Base-by-base conservation (phyloP, 768 basidiomycete species). In the Suillus spraguei region DNA sequence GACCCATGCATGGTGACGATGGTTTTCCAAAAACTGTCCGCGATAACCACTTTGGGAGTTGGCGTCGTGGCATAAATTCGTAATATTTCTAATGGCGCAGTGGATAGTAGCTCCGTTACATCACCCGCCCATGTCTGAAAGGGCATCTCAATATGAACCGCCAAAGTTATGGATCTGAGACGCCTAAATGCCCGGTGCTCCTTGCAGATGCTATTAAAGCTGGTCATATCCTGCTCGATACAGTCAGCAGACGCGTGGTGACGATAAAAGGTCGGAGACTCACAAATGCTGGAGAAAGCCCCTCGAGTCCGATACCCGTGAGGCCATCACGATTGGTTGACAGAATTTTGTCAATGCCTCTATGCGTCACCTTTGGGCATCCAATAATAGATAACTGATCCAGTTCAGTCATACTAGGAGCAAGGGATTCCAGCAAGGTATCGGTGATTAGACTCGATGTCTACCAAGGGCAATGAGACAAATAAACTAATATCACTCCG, bases 281-380 rank as follows among this genome's bases (percentile, higher is more conserved):
- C 68, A 91, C 91, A 67, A 92, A 89, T 65, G 78, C 73, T 1
- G 80, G 74, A 3, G 88, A 87, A 24, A 92, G 71, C 14, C 82
- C 83, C 70, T 94, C 90, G 11, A 94, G 76, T 9, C 83, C 82
- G 5, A 93, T 77, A 1, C 78, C 79, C 5, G 79, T 59, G 9
- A 94, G 77, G 3, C 88, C 86, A 6, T 53, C 72, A 44, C 66
- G 64, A 61, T 80, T 88, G 24, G 71, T 63, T 4, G 79, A 77
- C 1, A 90, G 68, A 16, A 91, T 64, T 3, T 82, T 77, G 70
- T 76, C 81, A 2, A 92, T 74, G 1, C 91, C 89, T 10, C 65
- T 65, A 58, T 92, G 82, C 1, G 88, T 90, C 32, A 92, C 85
- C 68, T 82, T 89, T 2, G 82, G 79, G 70, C 91, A 94, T 22